Percentiles rank a stretch among this genome's conserved stretches.
phyloP scores from a whole-genome alignment of 306 rosid species.

The Chamaecrista fasciculata region DNA sequence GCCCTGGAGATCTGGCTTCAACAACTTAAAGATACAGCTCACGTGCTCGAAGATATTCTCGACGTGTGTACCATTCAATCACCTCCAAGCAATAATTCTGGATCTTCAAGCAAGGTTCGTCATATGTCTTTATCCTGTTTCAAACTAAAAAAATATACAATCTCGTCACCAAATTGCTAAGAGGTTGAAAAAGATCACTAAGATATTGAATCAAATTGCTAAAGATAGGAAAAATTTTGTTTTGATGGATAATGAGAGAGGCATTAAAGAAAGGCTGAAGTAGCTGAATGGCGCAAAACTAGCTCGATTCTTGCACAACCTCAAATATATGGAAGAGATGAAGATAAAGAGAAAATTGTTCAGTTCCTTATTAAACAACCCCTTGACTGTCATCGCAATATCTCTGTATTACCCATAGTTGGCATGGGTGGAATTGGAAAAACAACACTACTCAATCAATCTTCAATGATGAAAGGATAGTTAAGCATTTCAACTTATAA shows the following conservation, averaged over 20 bases:
- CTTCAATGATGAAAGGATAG: background rate
- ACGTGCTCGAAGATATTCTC: conserved; percentile 22
- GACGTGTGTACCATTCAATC: conserved; percentile 7
- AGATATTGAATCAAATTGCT: background rate
- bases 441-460: conserved; percentile 17
- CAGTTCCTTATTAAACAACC: background rate
- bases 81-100: background rate
- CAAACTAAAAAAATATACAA: background rate
- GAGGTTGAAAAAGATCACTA: background rate
- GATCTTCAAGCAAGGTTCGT: background rate
- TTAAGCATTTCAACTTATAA: background rate
- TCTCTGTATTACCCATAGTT: conserved; percentile 3
- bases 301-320: background rate
- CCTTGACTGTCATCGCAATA: background rate
- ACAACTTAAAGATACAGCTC: conserved; percentile 19
- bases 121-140: background rate
- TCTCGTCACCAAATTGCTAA: conserved; percentile 2
- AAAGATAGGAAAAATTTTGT: background rate
- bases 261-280: background rate
- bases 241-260: background rate
- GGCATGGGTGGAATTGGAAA: conserved; percentile 25
- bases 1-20: conserved; percentile 20
- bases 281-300: conserved; percentile 25
- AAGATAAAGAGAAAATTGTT: background rate
- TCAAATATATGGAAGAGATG: conserved; percentile 21